Percentiles rank a stretch among this genome's conserved stretches.
Conservation (phyloP, 1,284 basidiomycete species). For the Stygiomarasmius scandens region DNA sequence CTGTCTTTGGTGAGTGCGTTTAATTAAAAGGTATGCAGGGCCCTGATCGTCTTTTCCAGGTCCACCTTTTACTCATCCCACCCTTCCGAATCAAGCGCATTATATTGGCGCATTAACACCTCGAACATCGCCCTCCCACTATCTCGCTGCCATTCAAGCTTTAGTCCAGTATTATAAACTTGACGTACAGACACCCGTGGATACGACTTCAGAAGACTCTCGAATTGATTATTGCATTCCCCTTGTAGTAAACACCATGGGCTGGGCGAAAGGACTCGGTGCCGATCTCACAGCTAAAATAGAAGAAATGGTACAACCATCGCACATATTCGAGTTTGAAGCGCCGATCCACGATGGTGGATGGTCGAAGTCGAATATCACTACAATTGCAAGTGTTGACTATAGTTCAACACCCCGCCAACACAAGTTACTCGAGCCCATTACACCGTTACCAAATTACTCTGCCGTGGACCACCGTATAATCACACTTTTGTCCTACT, state of each 20-base stretch:
- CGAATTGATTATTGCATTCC: slow-evolving; percentile 67
- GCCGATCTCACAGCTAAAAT: slow-evolving; percentile 78
- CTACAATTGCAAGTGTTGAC: background rate
- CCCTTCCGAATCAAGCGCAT: slow-evolving; percentile 74
- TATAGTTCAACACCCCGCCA: background rate
- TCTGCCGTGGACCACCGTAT: slow-evolving; percentile 77
- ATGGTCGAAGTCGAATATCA: slow-evolving; percentile 20
- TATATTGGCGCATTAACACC: slow-evolving; percentile 85
- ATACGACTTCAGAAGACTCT: slow-evolving; percentile 25
- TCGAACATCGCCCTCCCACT: slow-evolving; percentile 77
- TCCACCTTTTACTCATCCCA: slow-evolving; percentile 84
- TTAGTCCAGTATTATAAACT: slow-evolving; percentile 74
- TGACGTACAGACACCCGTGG: slow-evolving; percentile 61
- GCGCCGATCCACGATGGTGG: slow-evolving; percentile 22
- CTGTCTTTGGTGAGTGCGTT: slow-evolving; percentile 64
- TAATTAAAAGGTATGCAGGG: background rate
- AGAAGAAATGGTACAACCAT: slow-evolving; percentile 67
- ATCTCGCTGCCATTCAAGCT: slow-evolving; percentile 70
- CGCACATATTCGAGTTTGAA: slow-evolving; percentile 64
- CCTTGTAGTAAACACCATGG: slow-evolving; percentile 94
- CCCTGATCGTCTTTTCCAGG: slow-evolving; percentile 46
- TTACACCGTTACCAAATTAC: slow-evolving; percentile 46
- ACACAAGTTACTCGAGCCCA: slow-evolving; percentile 40
- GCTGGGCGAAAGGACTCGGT: slow-evolving; percentile 95
- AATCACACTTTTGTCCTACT: slow-evolving; percentile 79